Conservation (phyloP, 1,284 basidiomycete species). For the Trichosporon asahii region DNA sequence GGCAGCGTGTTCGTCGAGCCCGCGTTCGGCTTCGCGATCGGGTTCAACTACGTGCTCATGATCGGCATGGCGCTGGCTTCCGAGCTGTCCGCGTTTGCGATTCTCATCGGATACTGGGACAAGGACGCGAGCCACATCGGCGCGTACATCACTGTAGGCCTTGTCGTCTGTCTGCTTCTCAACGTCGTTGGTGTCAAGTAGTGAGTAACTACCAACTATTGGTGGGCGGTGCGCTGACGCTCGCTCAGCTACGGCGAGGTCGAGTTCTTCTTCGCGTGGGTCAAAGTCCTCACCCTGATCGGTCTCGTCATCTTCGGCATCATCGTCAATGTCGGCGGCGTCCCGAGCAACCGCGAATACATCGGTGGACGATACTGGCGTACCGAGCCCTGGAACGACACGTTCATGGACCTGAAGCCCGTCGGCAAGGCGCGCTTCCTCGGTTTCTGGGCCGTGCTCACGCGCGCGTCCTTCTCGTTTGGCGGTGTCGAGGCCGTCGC, state of each 20-base stretch:
- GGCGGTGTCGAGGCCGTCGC: slow-evolving; percentile 50
- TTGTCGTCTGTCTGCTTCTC: neutral
- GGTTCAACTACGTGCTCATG: slow-evolving; percentile 14
- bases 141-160: slow-evolving; percentile 20
- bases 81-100: slow-evolving; percentile 71
- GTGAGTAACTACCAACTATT: too few species aligned
- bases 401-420: slow-evolving; percentile 30
- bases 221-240: neutral
- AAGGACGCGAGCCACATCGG: slow-evolving; percentile 24
- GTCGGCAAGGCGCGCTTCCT: slow-evolving; percentile 54
- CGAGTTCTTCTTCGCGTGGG: slow-evolving; percentile 62
- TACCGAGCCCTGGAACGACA: slow-evolving; percentile 54
- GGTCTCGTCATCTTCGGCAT: slow-evolving; percentile 60
- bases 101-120: slow-evolving; percentile 77
- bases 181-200: slow-evolving; percentile 24
- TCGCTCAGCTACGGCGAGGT: slow-evolving; percentile 22
- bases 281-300: slow-evolving; percentile 66
- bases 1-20: slow-evolving; percentile 24
- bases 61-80: slow-evolving; percentile 53
- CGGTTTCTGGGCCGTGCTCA: slow-evolving; percentile 63
- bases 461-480: slow-evolving; percentile 33
- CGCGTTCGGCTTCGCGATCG: slow-evolving; percentile 21
- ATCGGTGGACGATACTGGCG: slow-evolving; percentile 59
- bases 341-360: slow-evolving; percentile 57
- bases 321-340: slow-evolving; percentile 68